Evolutionary conservation across 805 yeast genomes (phyloP).

Genomic region (Candida michaelii): DNA sequence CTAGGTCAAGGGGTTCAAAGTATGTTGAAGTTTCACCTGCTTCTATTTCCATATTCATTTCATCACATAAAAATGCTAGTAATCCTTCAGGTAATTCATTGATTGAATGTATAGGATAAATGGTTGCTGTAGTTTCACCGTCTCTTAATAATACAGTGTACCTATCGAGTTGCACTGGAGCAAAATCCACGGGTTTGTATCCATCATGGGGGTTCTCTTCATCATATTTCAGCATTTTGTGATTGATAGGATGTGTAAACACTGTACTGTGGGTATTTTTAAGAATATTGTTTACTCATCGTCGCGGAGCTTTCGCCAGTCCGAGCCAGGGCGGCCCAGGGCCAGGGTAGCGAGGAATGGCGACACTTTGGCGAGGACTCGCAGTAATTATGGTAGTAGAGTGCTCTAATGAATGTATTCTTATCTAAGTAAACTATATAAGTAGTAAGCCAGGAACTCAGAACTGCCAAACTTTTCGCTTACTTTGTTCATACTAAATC

Average conservation of each 20-base stretch:
- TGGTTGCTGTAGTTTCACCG: slow-evolving; percentile 89
- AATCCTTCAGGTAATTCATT: slow-evolving; percentile 75
- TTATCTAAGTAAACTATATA: too few species aligned
- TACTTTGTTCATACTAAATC: too few species aligned
- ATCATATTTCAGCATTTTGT: slow-evolving; percentile 6
- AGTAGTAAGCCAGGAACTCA: too few species aligned
- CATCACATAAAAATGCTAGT: slow-evolving; percentile 81
- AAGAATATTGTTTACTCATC: slow-evolving; percentile 17
- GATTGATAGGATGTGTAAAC: slow-evolving; percentile 24
- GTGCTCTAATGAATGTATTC: too few species aligned
- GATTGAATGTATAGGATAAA: slow-evolving; percentile 75
- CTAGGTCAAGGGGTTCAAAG: slow-evolving; percentile 73
- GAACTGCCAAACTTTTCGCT: too few species aligned
- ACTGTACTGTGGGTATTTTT: slow-evolving; percentile 31
- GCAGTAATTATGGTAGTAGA: too few species aligned
- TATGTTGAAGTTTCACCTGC: slow-evolving; percentile 87
- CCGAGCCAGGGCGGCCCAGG: too few species aligned
- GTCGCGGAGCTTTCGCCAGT: too few species aligned
- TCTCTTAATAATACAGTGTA: slow-evolving; percentile 80
- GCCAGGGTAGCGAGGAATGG: too few species aligned
- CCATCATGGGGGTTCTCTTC: neutral
- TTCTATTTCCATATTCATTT: slow-evolving; percentile 88
- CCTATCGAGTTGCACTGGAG: slow-evolving; percentile 39
- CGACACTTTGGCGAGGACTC: too few species aligned
- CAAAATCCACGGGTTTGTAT: slow-evolving; percentile 9